Evolutionary conservation across 495 filamentous ascomycete genomes (phyloP).

Genomic region (Trichoderma virens): DNA sequence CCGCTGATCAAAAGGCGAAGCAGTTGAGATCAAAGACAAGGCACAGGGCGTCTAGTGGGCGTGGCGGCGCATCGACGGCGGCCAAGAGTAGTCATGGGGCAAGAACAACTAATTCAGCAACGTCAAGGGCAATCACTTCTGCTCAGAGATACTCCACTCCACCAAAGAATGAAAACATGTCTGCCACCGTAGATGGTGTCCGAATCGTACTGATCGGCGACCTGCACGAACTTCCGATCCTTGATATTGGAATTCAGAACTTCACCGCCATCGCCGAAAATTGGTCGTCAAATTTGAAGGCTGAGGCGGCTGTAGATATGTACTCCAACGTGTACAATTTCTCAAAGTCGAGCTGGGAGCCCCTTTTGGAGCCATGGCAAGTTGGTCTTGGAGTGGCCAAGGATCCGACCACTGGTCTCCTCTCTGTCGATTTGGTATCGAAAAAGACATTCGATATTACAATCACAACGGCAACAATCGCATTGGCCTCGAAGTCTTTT

Average conservation of each 20-base stretch:
- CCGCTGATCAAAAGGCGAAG: constrained; percentile 51
- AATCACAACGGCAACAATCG: constrained; percentile 88
- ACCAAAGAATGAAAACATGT: constrained; percentile 66
- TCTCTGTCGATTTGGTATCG: constrained; percentile 80
- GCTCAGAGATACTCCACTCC: constrained; percentile 11
- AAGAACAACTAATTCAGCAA: constrained; percentile 44
- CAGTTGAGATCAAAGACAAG: constrained; percentile 55
- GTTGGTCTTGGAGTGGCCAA: constrained; percentile 83
- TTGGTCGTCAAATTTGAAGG: constrained; percentile 82
- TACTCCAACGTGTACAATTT: constrained; percentile 98
- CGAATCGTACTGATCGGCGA: constrained; percentile 92
- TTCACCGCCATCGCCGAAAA: constrained; percentile 78
- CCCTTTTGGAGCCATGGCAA: constrained; percentile 92
- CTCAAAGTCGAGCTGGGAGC: constrained; percentile 97
- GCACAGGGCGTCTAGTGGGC: constrained; percentile 55
- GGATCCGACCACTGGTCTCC: constrained; percentile 61
- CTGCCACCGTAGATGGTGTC: constrained; percentile 75
- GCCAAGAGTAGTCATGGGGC: background rate
- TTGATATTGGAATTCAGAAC: constrained; percentile 89
- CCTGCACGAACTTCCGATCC: constrained; percentile 84
- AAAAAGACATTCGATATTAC: constrained; percentile 87
- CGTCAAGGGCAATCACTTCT: constrained; percentile 15
- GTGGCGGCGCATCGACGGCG: background rate
- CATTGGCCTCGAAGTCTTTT: constrained; percentile 82
- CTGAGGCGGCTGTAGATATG: constrained; percentile 81